Percentiles rank a stretch among this genome's conserved stretches.
Conservation (phyloP, 2,329 filamentous ascomycete genomes). For the Ophiostoma populinum region DNA sequence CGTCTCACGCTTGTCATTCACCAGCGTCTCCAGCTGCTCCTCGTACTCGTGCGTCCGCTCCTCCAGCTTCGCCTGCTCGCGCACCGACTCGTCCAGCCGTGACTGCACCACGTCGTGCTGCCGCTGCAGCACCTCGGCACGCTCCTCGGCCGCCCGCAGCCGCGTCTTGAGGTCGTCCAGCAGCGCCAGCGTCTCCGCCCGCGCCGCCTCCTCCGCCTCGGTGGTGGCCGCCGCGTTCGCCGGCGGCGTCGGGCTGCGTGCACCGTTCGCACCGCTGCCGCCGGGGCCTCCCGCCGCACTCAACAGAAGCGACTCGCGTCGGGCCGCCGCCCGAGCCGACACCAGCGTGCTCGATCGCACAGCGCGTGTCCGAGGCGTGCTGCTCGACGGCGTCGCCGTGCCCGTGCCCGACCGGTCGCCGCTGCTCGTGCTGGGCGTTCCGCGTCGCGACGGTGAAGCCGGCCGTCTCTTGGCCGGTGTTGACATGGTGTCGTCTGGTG, state of each 20-base stretch:
- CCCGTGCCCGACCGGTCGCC: constrained; percentile 6
- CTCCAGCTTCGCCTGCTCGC: constrained; percentile 71
- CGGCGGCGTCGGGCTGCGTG: constrained; percentile 1
- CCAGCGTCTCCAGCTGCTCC: constrained; percentile 62
- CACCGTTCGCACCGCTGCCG: constrained; percentile 2
- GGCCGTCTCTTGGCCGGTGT: constrained; percentile 35
- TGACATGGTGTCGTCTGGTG: too few relatives aligned
- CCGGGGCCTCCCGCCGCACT: constrained; percentile 12
- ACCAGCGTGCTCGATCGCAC: constrained; percentile 47
- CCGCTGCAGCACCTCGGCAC: constrained; percentile 65
- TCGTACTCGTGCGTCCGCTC: constrained; percentile 77
- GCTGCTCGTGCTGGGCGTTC: constrained; percentile 28
- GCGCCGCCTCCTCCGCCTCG: constrained; percentile 51
- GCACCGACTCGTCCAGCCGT: constrained; percentile 69
- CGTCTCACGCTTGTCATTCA: constrained; percentile 71
- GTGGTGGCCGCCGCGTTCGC: constrained; percentile 6
- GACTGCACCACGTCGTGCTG: constrained; percentile 73
- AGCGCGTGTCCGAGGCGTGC: constrained; percentile 42
- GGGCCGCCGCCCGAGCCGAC: constrained; percentile 47
- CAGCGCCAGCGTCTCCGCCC: constrained; percentile 60
- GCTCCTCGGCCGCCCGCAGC: constrained; percentile 61
- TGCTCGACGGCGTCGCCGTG: constrained; percentile 24
- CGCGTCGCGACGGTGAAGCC: constrained; percentile 22
- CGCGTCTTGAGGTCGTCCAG: constrained; percentile 75
- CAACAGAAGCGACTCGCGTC: constrained; percentile 31